A percentile compares a stretch with the other conserved stretches of the same genome.
Evolutionary conservation across 2,329 filamentous ascomycete species (phyloP).

Genomic region (Harringtonia lauricola): DNA sequence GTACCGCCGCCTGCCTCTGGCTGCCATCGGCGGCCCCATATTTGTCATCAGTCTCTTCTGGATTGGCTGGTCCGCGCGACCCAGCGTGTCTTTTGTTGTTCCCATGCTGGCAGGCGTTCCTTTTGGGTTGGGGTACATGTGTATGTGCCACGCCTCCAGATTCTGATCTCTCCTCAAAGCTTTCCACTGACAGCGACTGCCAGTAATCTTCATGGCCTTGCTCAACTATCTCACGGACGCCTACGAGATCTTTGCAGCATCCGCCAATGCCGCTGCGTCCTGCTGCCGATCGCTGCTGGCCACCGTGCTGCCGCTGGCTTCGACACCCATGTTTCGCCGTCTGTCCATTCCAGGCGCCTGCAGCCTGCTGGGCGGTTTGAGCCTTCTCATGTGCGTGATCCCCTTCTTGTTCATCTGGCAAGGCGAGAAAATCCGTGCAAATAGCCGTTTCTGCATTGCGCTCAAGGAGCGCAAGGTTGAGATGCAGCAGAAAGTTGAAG

Average conservation of each 20-base stretch:
- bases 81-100: conserved; percentile 36
- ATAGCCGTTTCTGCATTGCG: conserved; percentile 51
- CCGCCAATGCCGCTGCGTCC: conserved; percentile 39
- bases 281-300: conserved; percentile 38
- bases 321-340: conserved; percentile 34
- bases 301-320: conserved; percentile 45
- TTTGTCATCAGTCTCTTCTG: conserved; percentile 46
- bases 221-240: conserved; percentile 36
- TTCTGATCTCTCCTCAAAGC: neutral
- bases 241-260: conserved; percentile 54
- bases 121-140: conserved; percentile 50
- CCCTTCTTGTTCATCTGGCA: conserved; percentile 45
- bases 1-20: conserved; percentile 59
- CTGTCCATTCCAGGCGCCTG: conserved; percentile 39
- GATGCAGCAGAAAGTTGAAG: conserved; percentile 27
- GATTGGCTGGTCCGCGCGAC: conserved; percentile 47
- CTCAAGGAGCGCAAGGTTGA: conserved; percentile 39
- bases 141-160: conserved; percentile 17
- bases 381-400: conserved; percentile 36
- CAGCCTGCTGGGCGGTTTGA: conserved; percentile 39
- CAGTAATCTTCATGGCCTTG: conserved; percentile 47
- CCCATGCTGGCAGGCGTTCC: conserved; percentile 50
- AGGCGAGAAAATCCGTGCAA: conserved; percentile 40
- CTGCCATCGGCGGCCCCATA: conserved; percentile 57
- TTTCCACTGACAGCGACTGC: neutral